Evolutionary conservation across 2,329 filamentous ascomycete genomes (phyloP).

Genomic region (Colletotrichum liriopes): DNA sequence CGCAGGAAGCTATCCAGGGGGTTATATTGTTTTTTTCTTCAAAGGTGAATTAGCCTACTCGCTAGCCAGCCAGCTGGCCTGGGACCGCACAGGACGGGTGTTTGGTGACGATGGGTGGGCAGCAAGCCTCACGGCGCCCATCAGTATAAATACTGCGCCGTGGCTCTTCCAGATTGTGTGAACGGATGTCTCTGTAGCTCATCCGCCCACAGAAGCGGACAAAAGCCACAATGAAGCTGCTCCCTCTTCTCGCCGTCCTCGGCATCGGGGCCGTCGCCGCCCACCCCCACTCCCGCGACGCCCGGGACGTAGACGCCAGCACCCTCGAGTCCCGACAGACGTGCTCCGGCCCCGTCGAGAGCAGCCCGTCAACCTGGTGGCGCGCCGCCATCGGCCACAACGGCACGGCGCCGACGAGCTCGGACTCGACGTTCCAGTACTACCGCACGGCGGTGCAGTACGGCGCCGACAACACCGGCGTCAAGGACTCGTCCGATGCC

Average conservation of each 20-base stretch:
- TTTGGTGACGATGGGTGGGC: background rate
- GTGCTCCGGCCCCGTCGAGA: constrained; percentile 35
- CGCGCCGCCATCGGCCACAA: constrained; percentile 48
- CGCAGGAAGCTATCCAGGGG: constrained; percentile 26
- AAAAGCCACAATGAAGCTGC: constrained; percentile 30
- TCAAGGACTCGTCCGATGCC: constrained; percentile 47
- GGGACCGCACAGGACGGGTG: background rate
- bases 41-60: background rate
- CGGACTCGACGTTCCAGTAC: constrained; percentile 47
- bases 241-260: constrained; percentile 13
- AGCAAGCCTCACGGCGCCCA: background rate
- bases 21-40: background rate
- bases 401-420: constrained; percentile 47
- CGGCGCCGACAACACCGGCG: constrained; percentile 49
- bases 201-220: background rate
- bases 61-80: background rate
- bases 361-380: constrained; percentile 47
- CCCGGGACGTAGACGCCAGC: background rate
- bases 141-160: background rate
- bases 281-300: constrained; percentile 7
- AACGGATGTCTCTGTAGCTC: background rate
- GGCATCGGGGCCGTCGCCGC: constrained; percentile 23
- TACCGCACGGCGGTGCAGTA: constrained; percentile 48
- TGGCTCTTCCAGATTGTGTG: background rate
- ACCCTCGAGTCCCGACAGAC: constrained; percentile 27